A percentile compares a stretch with the other conserved stretches of the same genome.
Evolutionary conservation across 2,329 filamentous ascomycete genomes (phyloP).

Genomic region (Fusarium xyrophilum): DNA sequence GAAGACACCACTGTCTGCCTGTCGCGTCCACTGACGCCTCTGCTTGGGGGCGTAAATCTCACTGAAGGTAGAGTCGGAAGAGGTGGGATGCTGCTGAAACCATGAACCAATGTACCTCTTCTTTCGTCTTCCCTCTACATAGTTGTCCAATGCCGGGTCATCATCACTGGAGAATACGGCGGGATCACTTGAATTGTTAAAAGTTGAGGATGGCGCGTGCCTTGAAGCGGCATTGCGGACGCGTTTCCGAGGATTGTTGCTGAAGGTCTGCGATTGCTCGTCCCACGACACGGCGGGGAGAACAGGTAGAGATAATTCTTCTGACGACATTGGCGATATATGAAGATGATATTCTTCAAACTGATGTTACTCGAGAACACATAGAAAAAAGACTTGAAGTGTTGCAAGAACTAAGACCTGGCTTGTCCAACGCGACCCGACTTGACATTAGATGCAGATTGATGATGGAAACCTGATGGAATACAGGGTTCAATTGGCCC

Average conservation of each 20-base stretch:
- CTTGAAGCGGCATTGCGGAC: slow-evolving; percentile 42
- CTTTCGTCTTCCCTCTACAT: slow-evolving; percentile 60
- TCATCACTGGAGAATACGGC: slow-evolving; percentile 76
- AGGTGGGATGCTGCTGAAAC: slow-evolving; percentile 67
- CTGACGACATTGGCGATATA: slow-evolving; percentile 44
- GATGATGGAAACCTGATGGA: slow-evolving; percentile 24
- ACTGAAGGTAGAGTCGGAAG: slow-evolving; percentile 56
- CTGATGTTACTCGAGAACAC: slow-evolving; percentile 9
- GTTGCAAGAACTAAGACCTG: slow-evolving; percentile 10
- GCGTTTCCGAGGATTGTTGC: slow-evolving; percentile 51
- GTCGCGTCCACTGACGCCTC: slow-evolving; percentile 63
- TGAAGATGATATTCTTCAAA: background rate
- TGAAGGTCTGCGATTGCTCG: slow-evolving; percentile 49
- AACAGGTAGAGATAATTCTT: slow-evolving; percentile 52
- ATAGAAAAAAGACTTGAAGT: slow-evolving; percentile 5
- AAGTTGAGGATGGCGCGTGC: slow-evolving; percentile 44
- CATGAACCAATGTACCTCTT: slow-evolving; percentile 73
- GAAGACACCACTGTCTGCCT: slow-evolving; percentile 73
- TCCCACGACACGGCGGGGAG: slow-evolving; percentile 51
- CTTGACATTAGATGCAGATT: slow-evolving; percentile 25
- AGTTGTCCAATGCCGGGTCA: slow-evolving; percentile 71
- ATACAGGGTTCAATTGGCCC: slow-evolving; percentile 36
- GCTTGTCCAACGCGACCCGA: slow-evolving; percentile 21
- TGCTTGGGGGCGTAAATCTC: slow-evolving; percentile 49
- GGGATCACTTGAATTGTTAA: slow-evolving; percentile 74